Evolutionary conservation across 768 basidiomycete genomes (phyloP).

Genomic region (Boletus pseudo-olivaceus): DNA sequence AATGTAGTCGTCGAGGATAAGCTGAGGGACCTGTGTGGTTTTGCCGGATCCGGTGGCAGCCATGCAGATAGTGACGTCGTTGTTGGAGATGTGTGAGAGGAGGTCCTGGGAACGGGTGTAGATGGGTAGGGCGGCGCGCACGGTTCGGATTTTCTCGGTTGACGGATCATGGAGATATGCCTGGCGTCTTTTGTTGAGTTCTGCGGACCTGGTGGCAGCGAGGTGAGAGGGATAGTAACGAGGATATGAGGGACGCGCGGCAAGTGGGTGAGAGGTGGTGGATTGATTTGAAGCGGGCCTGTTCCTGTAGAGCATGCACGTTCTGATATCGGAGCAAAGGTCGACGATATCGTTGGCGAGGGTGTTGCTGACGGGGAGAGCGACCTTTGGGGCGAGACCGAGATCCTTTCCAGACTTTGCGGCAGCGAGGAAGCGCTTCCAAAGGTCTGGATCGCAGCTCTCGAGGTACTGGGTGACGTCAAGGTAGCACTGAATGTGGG

Average conservation of each 20-base stretch:
- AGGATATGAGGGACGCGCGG: slow-evolving; percentile 17
- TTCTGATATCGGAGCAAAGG: slow-evolving; percentile 62
- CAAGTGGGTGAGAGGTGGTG: not conserved
- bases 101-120: slow-evolving; percentile 64
- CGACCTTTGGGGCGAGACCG: slow-evolving; percentile 66
- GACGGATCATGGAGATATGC: slow-evolving; percentile 58
- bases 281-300: slow-evolving; percentile 40
- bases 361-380: slow-evolving; percentile 57
- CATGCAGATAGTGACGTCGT: slow-evolving; percentile 88
- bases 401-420: slow-evolving; percentile 64
- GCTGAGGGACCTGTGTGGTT: slow-evolving; percentile 92
- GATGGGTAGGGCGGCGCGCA: slow-evolving; percentile 71
- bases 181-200: slow-evolving; percentile 51
- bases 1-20: slow-evolving; percentile 84
- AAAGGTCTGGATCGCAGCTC: slow-evolving; percentile 75
- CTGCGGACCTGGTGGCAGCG: slow-evolving; percentile 52
- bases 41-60: slow-evolving; percentile 91
- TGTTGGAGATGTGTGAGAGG: slow-evolving; percentile 60
- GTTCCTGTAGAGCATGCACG: slow-evolving; percentile 63
- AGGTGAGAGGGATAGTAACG: slow-evolving; percentile 29
- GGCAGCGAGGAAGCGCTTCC: slow-evolving; percentile 65
- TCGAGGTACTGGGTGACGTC: slow-evolving; percentile 89
- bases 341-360: slow-evolving; percentile 71
- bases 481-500: slow-evolving; percentile 71
- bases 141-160: slow-evolving; percentile 62